A percentile compares a stretch with the other conserved stretches of the same genome.
Conservation (phyloP, 177 flowering plant species). For the Vitis hybrid region DNA sequence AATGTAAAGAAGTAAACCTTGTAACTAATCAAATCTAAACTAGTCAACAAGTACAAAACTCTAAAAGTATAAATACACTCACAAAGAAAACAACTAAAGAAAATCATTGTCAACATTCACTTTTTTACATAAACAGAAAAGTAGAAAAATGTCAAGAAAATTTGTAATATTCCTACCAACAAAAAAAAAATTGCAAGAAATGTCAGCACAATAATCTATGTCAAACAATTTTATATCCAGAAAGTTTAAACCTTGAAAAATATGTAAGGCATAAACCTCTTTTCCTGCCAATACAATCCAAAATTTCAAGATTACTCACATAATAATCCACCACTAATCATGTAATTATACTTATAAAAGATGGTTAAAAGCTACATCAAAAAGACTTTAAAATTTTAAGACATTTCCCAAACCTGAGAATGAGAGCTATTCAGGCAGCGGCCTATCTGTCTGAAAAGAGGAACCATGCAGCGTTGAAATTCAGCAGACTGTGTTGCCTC, state of each 20-base stretch:
- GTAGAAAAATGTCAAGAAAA: neutral
- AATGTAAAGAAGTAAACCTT: neutral
- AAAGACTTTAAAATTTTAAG: neutral
- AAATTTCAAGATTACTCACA: neutral
- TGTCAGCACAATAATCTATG: neutral
- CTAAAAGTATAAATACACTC: neutral
- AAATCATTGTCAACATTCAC: neutral
- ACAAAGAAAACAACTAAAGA: neutral
- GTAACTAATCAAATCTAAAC: neutral
- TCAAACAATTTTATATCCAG: neutral
- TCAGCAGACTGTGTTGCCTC: conserved; percentile 62
- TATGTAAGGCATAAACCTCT: neutral
- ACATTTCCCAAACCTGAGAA: conserved; percentile 48
- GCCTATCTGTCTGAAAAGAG: conserved; percentile 64
- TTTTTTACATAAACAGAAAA: neutral
- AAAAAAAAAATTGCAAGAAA: too few relatives aligned
- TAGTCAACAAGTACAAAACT: neutral
- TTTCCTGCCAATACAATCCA: neutral
- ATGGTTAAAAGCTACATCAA: neutral
- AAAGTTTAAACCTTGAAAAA: neutral
- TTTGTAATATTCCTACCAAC: neutral
- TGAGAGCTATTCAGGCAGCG: conserved; percentile 66
- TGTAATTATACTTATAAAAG: neutral
- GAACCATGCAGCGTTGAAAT: conserved; percentile 63
- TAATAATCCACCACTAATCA: neutral